phyloP scores from a whole-genome alignment of 1,284 basidiomycete species.

The Grifola frondosa region DNA sequence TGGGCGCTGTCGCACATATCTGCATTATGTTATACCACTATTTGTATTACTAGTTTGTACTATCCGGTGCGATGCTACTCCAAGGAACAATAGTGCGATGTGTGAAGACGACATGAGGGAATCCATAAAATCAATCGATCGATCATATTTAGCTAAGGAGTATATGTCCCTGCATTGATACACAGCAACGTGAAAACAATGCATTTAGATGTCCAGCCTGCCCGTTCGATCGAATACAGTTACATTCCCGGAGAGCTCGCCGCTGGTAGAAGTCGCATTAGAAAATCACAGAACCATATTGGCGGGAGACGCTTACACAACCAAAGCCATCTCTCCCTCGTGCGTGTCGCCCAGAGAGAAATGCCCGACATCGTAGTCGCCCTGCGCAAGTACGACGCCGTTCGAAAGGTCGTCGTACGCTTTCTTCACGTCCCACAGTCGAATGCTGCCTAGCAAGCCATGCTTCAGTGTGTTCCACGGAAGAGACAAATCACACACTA shows the following conservation, averaged over 20 bases:
- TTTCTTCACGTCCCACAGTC: constrained; percentile 59
- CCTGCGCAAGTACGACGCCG: constrained; percentile 49
- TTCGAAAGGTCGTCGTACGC: constrained; percentile 40
- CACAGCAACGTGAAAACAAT: neutral
- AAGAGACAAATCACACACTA: constrained; percentile 16
- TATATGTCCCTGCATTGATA: neutral
- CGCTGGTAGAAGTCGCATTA: constrained; percentile 9
- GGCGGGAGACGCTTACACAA: constrained; percentile 50
- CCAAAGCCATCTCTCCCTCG: constrained; percentile 51
- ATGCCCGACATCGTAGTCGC: constrained; percentile 53
- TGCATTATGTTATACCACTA: constrained; percentile 19
- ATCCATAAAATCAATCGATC: no score
- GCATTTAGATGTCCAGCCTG: neutral
- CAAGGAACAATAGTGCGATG: neutral
- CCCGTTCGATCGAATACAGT: constrained; percentile 12
- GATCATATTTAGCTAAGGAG: neutral
- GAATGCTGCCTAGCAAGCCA: constrained; percentile 53
- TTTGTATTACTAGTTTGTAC: constrained; percentile 23
- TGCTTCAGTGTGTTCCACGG: constrained; percentile 5
- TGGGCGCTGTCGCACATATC: neutral
- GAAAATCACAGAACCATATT: neutral
- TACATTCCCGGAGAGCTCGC: constrained; percentile 24
- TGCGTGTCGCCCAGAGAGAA: constrained; percentile 59
- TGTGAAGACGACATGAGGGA: neutral
- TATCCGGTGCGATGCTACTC: constrained; percentile 3